Evolutionary conservation across 179 eudicot species (phyloP), one percentile per base, ranked within the genome.

Genomic region (Drosera spatulata): DNA sequence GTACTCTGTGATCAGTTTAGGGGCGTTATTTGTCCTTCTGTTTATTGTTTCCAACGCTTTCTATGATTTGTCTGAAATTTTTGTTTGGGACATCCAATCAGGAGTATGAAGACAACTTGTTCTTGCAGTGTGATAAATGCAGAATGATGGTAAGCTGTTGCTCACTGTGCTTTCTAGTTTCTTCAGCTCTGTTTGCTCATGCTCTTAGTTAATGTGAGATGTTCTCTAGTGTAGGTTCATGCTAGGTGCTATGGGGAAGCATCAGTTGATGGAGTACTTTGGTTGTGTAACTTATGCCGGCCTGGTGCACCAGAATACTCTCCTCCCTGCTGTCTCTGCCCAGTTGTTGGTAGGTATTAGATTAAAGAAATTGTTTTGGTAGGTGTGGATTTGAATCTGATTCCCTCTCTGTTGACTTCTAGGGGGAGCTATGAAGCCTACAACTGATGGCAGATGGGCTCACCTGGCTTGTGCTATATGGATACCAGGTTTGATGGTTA

Each of bases 381-480:
- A 41, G 6, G 13, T 11, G 66, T 65, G 22, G 5, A 38, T 9
- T 61, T 38, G 5, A 10, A 45, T 37, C 39, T 49, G 33, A 7
- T 9, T 13, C 15, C 2, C 10, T 0, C 5, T 8, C 1, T 33
- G 12, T 7, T 3, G 8, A 59, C 60, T 40, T 63, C 59, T 62
- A 93, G 99, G 99, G 49, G 99, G 99, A 69, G 99, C 96, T 43
- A 86, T 93, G 97, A 93, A 93, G 77, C 97, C 90, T 60, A 93
- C 99, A 62, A 85, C 88, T 33, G 99, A 93, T 79, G 99, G 99
- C 54, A 86, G 81, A 58, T 93, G 99, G 99, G 99, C 99, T 73
- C 99, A 93, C 79, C 85, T 93, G 66, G 86, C 99, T 64, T 93
- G 99, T 79, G 99, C 97, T 65, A 93, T 93, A 70, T 93, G 99